Percentiles rank a stretch among this genome's conserved stretches.
Conservation (phyloP, 1,284 basidiomycete genomes). For the Cystobasidiaceae sp. region DNA sequence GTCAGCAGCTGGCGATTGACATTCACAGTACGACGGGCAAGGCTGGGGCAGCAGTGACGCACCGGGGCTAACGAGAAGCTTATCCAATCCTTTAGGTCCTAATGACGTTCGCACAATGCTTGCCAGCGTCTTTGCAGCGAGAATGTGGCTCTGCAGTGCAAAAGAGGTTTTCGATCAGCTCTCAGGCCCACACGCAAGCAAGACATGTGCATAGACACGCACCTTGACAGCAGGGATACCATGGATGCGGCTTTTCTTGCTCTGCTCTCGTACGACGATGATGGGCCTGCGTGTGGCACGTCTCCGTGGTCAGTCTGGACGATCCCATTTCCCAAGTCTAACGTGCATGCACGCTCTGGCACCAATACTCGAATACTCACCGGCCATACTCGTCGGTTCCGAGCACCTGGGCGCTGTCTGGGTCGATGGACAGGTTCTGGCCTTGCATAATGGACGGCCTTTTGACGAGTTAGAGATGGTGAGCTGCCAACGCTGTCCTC, state of each 20-base stretch:
- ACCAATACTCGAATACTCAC: neutral
- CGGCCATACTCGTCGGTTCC: slow-evolving; percentile 24
- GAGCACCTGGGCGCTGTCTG: slow-evolving; percentile 17
- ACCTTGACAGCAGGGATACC: slow-evolving; percentile 96
- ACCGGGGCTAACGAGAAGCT: slow-evolving; percentile 72
- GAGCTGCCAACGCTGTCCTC: too few relatives aligned
- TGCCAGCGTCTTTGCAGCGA: slow-evolving; percentile 84
- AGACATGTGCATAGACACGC: slow-evolving; percentile 36
- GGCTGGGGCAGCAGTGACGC: neutral
- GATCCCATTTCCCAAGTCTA: neutral
- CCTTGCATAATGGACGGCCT: neutral
- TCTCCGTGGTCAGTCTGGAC: neutral
- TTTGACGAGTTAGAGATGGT: neutral
- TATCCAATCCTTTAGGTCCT: slow-evolving; percentile 90
- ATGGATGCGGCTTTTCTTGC: slow-evolving; percentile 87
- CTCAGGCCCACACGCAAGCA: neutral
- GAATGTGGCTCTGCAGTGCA: slow-evolving; percentile 72
- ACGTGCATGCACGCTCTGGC: neutral
- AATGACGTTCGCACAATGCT: slow-evolving; percentile 94
- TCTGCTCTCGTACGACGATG: slow-evolving; percentile 86
- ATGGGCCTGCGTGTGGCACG: slow-evolving; percentile 70
- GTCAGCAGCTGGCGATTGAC: neutral
- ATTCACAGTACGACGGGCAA: neutral
- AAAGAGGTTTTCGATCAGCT: slow-evolving; percentile 4
- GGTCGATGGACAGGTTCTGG: slow-evolving; percentile 20